Evolutionary conservation across 2,329 filamentous ascomycete genomes (phyloP).

Genomic region (Colletotrichum liaoningense): DNA sequence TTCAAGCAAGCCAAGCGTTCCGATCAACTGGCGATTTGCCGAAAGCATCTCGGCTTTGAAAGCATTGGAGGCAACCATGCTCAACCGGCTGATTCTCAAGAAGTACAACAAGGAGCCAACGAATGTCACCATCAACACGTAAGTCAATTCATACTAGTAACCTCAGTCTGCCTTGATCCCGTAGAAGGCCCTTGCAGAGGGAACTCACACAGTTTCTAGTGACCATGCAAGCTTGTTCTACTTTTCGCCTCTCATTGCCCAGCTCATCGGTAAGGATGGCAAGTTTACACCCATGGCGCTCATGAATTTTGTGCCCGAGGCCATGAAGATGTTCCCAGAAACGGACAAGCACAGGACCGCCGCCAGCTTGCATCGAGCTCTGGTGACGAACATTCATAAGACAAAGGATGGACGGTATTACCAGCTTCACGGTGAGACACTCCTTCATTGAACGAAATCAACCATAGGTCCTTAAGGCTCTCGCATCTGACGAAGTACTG

Average conservation of each 20-base stretch:
- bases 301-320: slow-evolving; percentile 20
- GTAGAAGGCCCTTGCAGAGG: not conserved
- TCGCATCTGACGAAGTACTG: too few species aligned
- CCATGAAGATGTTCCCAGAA: slow-evolving; percentile 28
- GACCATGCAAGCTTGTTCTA: slow-evolving; percentile 33
- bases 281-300: slow-evolving; percentile 28
- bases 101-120: slow-evolving; percentile 56
- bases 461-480: too few species aligned
- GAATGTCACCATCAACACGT: slow-evolving; percentile 59
- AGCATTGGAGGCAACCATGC: slow-evolving; percentile 58
- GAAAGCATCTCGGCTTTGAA: slow-evolving; percentile 63
- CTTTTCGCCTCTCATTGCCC: slow-evolving; percentile 25
- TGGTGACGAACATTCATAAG: slow-evolving; percentile 42
- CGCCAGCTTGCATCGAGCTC: slow-evolving; percentile 17
- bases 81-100: slow-evolving; percentile 55
- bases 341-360: slow-evolving; percentile 22
- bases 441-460: too few species aligned
- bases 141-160: not conserved
- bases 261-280: slow-evolving; percentile 21
- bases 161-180: not conserved
- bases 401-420: slow-evolving; percentile 40
- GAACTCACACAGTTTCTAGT: slow-evolving; percentile 9
- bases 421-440: slow-evolving; percentile 37
- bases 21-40: slow-evolving; percentile 67
- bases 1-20: slow-evolving; percentile 54